Evolutionary conservation across 2,329 filamentous ascomycete genomes (phyloP).

Genomic region (Zarea fungicola): DNA sequence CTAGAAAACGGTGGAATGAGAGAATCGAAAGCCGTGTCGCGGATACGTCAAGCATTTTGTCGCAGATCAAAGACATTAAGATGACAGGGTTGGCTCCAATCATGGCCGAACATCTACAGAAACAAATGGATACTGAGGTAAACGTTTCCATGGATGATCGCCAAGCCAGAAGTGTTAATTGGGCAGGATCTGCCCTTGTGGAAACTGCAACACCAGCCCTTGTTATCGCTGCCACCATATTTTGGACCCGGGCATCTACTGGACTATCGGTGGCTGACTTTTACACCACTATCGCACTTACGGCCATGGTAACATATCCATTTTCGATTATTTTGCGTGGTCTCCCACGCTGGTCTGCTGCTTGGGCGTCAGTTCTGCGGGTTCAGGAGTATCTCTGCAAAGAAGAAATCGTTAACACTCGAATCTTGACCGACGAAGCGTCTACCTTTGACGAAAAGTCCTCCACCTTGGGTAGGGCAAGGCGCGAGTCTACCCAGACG

Average conservation of each 20-base stretch:
- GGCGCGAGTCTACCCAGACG: no score
- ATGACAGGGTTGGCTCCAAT: background rate
- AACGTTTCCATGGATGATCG: background rate
- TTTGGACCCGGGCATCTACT: background rate
- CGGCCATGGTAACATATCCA: background rate
- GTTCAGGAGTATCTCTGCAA: background rate
- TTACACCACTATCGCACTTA: conserved; percentile 1
- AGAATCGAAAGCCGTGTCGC: background rate
- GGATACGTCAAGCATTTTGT: background rate
- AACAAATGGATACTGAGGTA: background rate
- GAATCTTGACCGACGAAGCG: no score
- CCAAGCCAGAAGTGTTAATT: no score
- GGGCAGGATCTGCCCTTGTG: background rate
- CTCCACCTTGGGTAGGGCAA: no score
- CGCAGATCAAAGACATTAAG: background rate
- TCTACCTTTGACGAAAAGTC: no score
- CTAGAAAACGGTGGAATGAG: background rate
- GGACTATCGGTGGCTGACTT: background rate
- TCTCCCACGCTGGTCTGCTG: background rate
- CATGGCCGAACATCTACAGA: background rate
- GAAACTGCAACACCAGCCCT: conserved; percentile 1
- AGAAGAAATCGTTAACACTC: background rate
- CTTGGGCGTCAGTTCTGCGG: background rate
- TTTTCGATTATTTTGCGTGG: background rate
- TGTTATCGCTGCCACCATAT: background rate